Base-by-base conservation (phyloP, 1,284 basidiomycete species). In the Cryptococcus sp. region DNA sequence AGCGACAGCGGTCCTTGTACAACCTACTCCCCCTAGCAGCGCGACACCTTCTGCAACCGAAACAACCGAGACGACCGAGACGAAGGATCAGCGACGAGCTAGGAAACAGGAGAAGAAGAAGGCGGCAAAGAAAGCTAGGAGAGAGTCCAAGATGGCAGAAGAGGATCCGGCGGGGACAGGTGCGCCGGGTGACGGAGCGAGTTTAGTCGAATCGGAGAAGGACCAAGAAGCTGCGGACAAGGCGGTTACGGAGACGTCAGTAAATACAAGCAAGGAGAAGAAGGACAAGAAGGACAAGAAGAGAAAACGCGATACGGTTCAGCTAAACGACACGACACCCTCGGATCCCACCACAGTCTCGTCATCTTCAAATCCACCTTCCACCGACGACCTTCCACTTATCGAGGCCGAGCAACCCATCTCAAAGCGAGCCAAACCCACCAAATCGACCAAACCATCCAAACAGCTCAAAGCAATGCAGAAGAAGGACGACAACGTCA, bases 191-290 rank as follows among this genome's bases (percentile, higher is more conserved):
- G 35, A 37, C 35, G 7, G 14, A 11, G 35, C 35, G 9, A 21
- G 7, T 18, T 6, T 9, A 9, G 19, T 37, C 35, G 19, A 52
- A 37, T 34, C 21, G 16, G 45, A 46, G 32, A 34, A 21, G 11
- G 37, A 23, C 14, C 28, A 21, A 38, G 48, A 50, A 32, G 40
- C 24, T 41, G 28, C 22, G 35, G 41, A 35, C 23, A 45, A 47
- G 35, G 50, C 26, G 19, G n/a, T n/a, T n/a, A n/a, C n/a, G n/a
- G n/a, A n/a, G 48, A 25, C 34, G 33, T 34, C 32, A 23, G 9
- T 32, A 16, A 32, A 9, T 16, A 32, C 31, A 16, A 16, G 16
- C 31, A 16, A 32, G 9, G 16, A 9, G 31, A 32, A 9, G 31
- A 32, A 31, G 36, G 47, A 37, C 9, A 32, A 37, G 34, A 33